Conservation (phyloP, 768 basidiomycete genomes). For the Daedalea quercina region DNA sequence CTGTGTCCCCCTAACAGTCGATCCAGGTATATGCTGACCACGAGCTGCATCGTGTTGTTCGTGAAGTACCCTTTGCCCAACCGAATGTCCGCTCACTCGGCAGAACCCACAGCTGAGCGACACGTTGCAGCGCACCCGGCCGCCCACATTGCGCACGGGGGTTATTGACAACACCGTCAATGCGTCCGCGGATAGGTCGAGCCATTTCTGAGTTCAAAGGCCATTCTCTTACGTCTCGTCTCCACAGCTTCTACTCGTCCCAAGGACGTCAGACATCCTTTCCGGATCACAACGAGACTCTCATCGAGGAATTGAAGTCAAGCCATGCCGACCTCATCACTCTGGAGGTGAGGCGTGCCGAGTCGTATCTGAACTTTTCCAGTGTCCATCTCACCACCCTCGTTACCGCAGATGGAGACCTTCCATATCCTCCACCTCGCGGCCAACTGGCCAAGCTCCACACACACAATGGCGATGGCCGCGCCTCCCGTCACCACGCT, state of each 20-base stretch:
- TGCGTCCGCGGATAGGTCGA: constrained; percentile 77
- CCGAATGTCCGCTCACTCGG: constrained; percentile 6
- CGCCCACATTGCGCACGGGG: constrained; percentile 26
- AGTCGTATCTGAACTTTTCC: background rate
- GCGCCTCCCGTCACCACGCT: constrained; percentile 39
- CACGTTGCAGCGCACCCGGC: constrained; percentile 39
- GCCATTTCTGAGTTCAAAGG: constrained; percentile 6
- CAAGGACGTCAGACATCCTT: constrained; percentile 82
- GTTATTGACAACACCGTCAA: constrained; percentile 47
- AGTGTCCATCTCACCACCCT: background rate
- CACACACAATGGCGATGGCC: constrained; percentile 12
- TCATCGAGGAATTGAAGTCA: constrained; percentile 50
- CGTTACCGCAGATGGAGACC: constrained; percentile 65
- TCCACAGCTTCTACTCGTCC: constrained; percentile 72
- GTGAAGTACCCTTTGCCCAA: constrained; percentile 15
- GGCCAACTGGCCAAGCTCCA: constrained; percentile 48
- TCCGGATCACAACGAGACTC: constrained; percentile 60
- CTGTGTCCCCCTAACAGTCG: constrained; percentile 5
- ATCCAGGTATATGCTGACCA: constrained; percentile 58
- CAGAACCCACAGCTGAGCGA: constrained; percentile 35
- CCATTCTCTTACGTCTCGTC: constrained; percentile 6
- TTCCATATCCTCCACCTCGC: constrained; percentile 80
- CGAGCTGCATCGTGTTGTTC: constrained; percentile 43
- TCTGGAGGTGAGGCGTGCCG: constrained; percentile 47
- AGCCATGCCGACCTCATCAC: constrained; percentile 51